Conservation (phyloP, 2,329 filamentous ascomycete species). For the Didymella pinodella region DNA sequence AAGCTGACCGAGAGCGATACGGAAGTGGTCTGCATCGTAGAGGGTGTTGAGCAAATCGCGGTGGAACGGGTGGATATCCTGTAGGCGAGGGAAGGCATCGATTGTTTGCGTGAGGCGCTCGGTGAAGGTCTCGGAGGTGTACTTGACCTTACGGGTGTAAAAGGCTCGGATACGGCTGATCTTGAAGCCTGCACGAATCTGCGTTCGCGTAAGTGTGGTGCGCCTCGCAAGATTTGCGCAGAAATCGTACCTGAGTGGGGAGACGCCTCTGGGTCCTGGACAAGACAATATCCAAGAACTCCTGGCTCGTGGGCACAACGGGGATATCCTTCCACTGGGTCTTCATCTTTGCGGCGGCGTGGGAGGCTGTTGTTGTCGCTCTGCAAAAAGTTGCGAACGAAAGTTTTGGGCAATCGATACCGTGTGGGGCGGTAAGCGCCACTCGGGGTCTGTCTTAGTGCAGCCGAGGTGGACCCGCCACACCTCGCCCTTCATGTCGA, state of each 20-base stretch:
- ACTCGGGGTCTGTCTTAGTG: slow-evolving; percentile 4
- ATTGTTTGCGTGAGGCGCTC: slow-evolving; percentile 93
- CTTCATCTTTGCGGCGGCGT: slow-evolving; percentile 45
- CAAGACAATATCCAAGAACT: slow-evolving; percentile 97
- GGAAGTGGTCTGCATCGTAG: slow-evolving; percentile 72
- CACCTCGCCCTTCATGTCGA: background rate
- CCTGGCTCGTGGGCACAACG: slow-evolving; percentile 88
- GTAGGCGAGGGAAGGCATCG: slow-evolving; percentile 85
- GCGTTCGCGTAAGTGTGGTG: slow-evolving; percentile 67
- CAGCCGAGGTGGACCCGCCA: slow-evolving; percentile 8
- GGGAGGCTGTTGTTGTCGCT: slow-evolving; percentile 26
- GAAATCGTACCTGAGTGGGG: slow-evolving; percentile 85
- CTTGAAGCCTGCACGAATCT: slow-evolving; percentile 95
- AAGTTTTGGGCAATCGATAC: slow-evolving; percentile 25
- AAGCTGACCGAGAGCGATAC: slow-evolving; percentile 93
- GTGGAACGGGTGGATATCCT: slow-evolving; percentile 95
- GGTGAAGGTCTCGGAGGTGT: slow-evolving; percentile 93
- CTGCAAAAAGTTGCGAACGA: slow-evolving; percentile 28
- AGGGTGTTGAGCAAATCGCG: slow-evolving; percentile 92
- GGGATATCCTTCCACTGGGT: slow-evolving; percentile 70
- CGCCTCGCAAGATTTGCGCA: slow-evolving; percentile 8
- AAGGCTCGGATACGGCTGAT: slow-evolving; percentile 95
- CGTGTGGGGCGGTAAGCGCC: slow-evolving; percentile 14
- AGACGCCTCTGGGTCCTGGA: slow-evolving; percentile 84
- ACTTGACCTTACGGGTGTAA: slow-evolving; percentile 94